Conservation (phyloP, 163 green algal species). For the Chloromonas sp. region DNA sequence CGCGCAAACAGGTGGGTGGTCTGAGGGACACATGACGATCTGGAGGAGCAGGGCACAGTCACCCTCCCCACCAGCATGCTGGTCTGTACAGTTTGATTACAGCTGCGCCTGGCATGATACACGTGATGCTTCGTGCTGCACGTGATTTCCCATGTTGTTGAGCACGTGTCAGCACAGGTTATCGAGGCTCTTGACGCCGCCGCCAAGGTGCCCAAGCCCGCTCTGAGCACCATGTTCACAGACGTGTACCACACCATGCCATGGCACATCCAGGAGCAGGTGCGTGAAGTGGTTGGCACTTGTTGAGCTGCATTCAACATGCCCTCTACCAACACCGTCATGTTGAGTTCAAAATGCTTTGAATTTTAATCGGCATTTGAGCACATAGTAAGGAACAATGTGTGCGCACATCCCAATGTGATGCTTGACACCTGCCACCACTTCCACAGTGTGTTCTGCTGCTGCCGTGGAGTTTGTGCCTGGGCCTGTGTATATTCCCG, state of each 20-base stretch:
- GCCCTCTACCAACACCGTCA: neutral
- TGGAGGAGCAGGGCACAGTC: neutral
- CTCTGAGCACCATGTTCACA: slow-evolving; percentile 59
- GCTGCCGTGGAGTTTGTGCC: neutral
- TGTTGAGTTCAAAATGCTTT: neutral
- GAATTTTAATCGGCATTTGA: neutral
- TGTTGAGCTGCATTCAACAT: neutral
- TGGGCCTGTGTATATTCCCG: no score
- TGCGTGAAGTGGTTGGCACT: neutral
- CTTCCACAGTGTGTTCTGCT: neutral
- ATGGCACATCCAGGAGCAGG: slow-evolving; percentile 55
- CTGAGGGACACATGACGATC: neutral
- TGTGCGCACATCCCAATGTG: neutral
- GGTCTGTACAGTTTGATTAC: no score
- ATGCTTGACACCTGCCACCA: neutral
- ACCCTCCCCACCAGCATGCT: no score
- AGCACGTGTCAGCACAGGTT: slow-evolving; percentile 27
- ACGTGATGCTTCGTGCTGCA: no score
- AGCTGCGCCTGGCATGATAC: no score
- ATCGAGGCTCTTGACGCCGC: slow-evolving; percentile 61
- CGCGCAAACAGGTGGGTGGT: slow-evolving; percentile 46
- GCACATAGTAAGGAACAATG: neutral
- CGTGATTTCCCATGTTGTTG: no score
- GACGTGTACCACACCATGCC: slow-evolving; percentile 76
- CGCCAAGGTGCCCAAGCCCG: slow-evolving; percentile 51